These are phyloP conservation scores for Blastocystis sp. DNA, from an alignment of 352 stramenopile genomes.

Conservation along the genomic window DNA sequence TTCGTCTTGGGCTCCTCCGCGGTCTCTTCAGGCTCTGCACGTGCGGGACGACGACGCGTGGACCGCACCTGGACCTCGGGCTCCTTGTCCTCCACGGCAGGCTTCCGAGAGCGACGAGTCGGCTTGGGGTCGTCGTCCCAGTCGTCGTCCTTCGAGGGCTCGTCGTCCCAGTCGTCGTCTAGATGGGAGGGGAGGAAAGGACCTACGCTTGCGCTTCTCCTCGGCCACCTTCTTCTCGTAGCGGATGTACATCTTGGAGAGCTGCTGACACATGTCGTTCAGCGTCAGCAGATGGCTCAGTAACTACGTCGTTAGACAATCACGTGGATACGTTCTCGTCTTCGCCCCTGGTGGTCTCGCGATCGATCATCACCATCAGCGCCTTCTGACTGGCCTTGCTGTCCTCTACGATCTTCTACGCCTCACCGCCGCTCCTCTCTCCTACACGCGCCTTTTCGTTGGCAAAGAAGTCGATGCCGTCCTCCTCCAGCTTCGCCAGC, in stretches of 20 bases:
- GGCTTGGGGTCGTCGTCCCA: constrained; percentile 45
- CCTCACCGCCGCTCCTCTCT: background rate
- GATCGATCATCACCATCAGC: constrained; percentile 45
- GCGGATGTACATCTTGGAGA: constrained; percentile 7
- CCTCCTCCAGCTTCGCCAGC: constrained; percentile 53
- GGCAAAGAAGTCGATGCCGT: constrained; percentile 48
- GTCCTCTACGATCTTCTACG: constrained; percentile 39
- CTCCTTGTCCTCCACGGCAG: background rate
- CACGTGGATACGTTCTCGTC: constrained; percentile 21
- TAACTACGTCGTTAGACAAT: background rate
- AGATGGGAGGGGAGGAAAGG: background rate
- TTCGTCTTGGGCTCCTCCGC: background rate
- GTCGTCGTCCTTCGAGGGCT: background rate
- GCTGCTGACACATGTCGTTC: constrained; percentile 57
- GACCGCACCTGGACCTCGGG: constrained; percentile 31
- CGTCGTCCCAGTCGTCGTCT: constrained; percentile 23
- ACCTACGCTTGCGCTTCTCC: constrained; percentile 6
- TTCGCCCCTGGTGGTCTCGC: constrained; percentile 40
- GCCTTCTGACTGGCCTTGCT: constrained; percentile 39
- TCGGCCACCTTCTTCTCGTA: constrained; percentile 26
- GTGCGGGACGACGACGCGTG: constrained; percentile 10
- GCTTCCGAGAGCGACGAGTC: background rate
- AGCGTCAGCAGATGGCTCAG: constrained; percentile 43
- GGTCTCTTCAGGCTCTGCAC: background rate
- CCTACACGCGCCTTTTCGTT: constrained; percentile 10